These are phyloP conservation scores for Rosellinia necatrix DNA, from an alignment of 2,329 filamentous ascomycete species.

Conservation along the genomic window DNA sequence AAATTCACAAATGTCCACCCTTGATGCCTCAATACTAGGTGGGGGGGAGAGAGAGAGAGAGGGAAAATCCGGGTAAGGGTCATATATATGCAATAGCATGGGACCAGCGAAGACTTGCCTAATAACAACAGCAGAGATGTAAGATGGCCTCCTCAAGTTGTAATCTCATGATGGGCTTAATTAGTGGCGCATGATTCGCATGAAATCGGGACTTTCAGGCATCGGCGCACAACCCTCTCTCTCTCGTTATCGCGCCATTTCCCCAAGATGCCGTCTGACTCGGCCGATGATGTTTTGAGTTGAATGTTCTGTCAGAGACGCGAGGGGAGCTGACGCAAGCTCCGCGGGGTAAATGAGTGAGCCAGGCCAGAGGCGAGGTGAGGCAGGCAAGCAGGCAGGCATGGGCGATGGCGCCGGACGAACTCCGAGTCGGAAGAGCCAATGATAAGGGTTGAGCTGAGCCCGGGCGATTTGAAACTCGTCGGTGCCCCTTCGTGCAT, in stretches of 20 bases:
- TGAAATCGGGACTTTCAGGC: no score
- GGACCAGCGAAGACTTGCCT: no score
- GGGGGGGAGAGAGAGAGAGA: neutral
- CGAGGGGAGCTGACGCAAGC: constrained; percentile 21
- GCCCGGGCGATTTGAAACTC: constrained; percentile 7
- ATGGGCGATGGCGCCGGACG: neutral
- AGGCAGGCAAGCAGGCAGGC: no score
- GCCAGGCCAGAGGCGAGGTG: neutral
- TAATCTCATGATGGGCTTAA: no score
- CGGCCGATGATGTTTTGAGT: neutral
- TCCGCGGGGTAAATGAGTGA: constrained; percentile 9
- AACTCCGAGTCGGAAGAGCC: neutral
- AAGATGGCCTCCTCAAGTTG: no score
- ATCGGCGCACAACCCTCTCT: no score
- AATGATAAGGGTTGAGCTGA: neutral
- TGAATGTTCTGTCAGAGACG: constrained; percentile 5
- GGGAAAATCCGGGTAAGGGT: no score
- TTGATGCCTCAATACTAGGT: no score
- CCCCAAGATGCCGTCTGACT: neutral
- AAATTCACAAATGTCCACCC: no score
- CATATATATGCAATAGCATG: no score
- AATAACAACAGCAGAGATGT: no score
- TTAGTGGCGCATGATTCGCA: no score
- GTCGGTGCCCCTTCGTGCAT: neutral
- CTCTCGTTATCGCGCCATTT: neutral